These are phyloP conservation scores for Talaromyces verruculosus DNA, from an alignment of 2,329 filamentous ascomycete species.

Conservation along the genomic window DNA sequence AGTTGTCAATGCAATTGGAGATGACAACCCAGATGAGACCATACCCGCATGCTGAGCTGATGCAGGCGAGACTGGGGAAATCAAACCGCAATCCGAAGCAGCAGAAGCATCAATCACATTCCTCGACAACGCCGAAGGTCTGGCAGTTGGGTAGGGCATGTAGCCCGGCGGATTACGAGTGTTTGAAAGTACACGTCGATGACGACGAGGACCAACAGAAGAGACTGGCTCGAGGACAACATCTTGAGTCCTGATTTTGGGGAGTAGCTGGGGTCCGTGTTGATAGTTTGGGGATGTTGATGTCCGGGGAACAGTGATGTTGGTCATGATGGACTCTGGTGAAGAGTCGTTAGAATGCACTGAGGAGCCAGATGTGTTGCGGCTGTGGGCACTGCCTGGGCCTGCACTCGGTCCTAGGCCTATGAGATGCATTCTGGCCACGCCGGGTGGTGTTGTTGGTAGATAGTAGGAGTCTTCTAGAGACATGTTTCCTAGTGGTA, in stretches of 20 bases:
- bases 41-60: conserved; percentile 31
- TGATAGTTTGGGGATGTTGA: conserved; percentile 71
- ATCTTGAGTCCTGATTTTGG: conserved; percentile 84
- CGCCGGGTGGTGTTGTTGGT: conserved; percentile 46
- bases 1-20: conserved; percentile 57
- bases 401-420: conserved; percentile 14
- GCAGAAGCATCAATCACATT: conserved; percentile 46
- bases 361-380: conserved; percentile 65
- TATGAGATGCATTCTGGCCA: conserved; percentile 35
- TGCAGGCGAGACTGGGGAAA: conserved; percentile 48
- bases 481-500: conserved; percentile 41
- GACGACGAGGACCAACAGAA: conserved; percentile 54
- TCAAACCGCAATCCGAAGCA: conserved; percentile 38
- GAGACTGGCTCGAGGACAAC: conserved; percentile 66
- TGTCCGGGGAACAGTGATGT: conserved; percentile 66
- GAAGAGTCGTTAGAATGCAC: conserved; percentile 67
- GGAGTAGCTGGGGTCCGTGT: conserved; percentile 71
- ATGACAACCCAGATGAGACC: conserved; percentile 55
- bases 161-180: conserved; percentile 53
- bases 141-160: conserved; percentile 50
- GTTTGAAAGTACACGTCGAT: conserved; percentile 55
- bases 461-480: conserved; percentile 44
- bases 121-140: conserved; percentile 42
- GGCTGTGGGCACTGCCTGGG: conserved; percentile 50
- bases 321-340: conserved; percentile 67